phyloP scores from a whole-genome alignment of 805 yeast genomes.

The Pichia scutulata region DNA sequence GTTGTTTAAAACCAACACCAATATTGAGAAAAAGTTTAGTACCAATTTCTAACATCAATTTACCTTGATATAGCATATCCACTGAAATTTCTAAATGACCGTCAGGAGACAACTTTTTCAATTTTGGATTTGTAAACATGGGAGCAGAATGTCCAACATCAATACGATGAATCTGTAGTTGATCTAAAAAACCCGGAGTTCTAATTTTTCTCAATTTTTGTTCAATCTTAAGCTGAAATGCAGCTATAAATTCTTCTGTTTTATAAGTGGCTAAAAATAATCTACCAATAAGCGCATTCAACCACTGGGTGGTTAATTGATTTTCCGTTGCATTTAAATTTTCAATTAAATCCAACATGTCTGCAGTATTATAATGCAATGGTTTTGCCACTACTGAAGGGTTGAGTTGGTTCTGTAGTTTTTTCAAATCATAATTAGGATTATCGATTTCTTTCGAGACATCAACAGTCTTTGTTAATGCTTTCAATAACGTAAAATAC shows the following conservation, averaged over 20 bases:
- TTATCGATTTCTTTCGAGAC: constrained; percentile 1
- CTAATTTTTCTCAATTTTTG: constrained; percentile 73
- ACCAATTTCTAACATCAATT: constrained; percentile 65
- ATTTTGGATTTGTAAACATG: constrained; percentile 60
- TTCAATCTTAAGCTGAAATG: constrained; percentile 50
- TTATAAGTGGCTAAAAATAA: constrained; percentile 68
- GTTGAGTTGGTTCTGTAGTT: constrained; percentile 28
- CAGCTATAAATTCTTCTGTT: constrained; percentile 57
- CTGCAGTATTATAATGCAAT: constrained; percentile 59
- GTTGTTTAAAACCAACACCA: constrained; percentile 64
- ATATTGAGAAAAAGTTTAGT: constrained; percentile 72
- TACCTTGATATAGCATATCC: constrained; percentile 65
- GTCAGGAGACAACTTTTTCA: constrained; percentile 66
- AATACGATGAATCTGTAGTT: constrained; percentile 64
- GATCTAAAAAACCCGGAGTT: constrained; percentile 82
- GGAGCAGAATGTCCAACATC: constrained; percentile 81
- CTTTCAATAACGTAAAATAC: constrained; percentile 79
- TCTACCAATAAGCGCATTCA: constrained; percentile 82
- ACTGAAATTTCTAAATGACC: constrained; percentile 62
- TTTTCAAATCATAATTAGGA: constrained; percentile 14
- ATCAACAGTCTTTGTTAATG: constrained; percentile 31
- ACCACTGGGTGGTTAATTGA: constrained; percentile 79
- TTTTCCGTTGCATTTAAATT: constrained; percentile 76
- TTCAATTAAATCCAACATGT: constrained; percentile 67
- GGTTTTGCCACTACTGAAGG: constrained; percentile 67